Evolutionary conservation across 140 eudicot genomes (phyloP).

Genomic region (Ambrosia hybrid): DNA sequence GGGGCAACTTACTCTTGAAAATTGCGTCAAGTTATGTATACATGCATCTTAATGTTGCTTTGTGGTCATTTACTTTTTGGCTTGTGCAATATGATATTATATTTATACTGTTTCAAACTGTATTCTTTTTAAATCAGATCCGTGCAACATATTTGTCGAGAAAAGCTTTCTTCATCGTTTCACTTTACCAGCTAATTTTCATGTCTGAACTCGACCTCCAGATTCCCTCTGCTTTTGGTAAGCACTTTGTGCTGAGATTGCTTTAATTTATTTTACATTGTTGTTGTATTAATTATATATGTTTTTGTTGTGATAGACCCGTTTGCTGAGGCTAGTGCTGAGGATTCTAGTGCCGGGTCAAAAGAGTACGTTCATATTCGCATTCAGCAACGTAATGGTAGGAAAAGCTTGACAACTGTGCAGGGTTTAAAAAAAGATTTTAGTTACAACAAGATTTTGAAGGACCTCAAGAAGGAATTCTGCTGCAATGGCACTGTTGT

Average conservation of each 20-base stretch:
- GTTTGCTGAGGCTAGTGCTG: constrained; percentile 91
- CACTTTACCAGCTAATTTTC: constrained; percentile 56
- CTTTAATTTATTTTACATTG: not conserved
- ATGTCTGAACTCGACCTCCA: constrained; percentile 96
- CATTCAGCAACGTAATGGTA: constrained; percentile 82
- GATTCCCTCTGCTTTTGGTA: constrained; percentile 81
- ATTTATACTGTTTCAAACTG: not conserved
- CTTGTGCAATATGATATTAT: not conserved
- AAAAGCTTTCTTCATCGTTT: constrained; percentile 12
- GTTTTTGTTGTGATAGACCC: constrained; percentile 45
- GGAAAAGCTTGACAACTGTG: constrained; percentile 62
- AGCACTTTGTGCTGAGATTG: constrained; percentile 9
- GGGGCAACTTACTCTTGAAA: no score
- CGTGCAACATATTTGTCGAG: constrained; percentile 39
- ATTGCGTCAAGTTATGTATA: no score
- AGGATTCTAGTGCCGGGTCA: constrained; percentile 82
- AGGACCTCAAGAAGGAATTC: constrained; percentile 46
- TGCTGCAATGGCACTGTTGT: constrained; percentile 65
- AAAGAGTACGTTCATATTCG: constrained; percentile 84
- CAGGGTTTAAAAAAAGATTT: constrained; percentile 89
- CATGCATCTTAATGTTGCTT: not conserved
- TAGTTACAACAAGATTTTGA: constrained; percentile 79
- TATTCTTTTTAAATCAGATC: constrained; percentile 41
- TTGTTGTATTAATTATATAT: not conserved
- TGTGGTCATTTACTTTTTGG: not conserved